phyloP scores from a whole-genome alignment of 2,329 filamentous ascomycete species.

The Byssoonygena ceratinophila region DNA sequence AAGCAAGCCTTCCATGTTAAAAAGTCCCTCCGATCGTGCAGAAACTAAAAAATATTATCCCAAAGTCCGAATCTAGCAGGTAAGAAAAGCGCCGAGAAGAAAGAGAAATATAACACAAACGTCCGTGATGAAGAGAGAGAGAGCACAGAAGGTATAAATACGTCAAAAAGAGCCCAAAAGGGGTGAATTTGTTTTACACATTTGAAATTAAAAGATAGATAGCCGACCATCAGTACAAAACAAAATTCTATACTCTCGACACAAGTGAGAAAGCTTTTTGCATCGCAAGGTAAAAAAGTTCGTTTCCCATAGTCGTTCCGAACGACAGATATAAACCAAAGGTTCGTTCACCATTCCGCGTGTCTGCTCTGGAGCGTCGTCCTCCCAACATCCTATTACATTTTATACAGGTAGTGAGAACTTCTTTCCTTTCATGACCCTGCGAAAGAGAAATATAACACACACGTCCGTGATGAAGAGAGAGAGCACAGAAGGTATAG shows the following conservation, averaged over 20 bases:
- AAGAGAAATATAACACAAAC: not conserved
- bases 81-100: too few relatives aligned
- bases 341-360: not conserved
- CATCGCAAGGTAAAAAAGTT: not conserved
- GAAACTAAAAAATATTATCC: conserved; percentile 6
- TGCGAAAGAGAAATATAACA: too few relatives aligned
- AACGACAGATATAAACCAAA: not conserved
- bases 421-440: conserved; percentile 73
- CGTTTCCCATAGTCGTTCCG: not conserved
- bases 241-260: conserved; percentile 2
- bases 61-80: too few relatives aligned
- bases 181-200: too few relatives aligned
- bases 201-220: not conserved
- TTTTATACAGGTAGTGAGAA: conserved; percentile 70
- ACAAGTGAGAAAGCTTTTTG: not conserved
- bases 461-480: too few relatives aligned
- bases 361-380: not conserved
- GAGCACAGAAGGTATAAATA: not conserved
- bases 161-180: not conserved
- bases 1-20: conserved; percentile 6
- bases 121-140: not conserved
- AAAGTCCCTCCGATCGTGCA: not conserved
- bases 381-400: not conserved
- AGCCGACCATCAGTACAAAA: conserved; percentile 5
- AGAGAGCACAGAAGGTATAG: too few relatives aligned